Conservation (phyloP, 2,329 filamentous ascomycete genomes). For the Alternaria burnsii region DNA sequence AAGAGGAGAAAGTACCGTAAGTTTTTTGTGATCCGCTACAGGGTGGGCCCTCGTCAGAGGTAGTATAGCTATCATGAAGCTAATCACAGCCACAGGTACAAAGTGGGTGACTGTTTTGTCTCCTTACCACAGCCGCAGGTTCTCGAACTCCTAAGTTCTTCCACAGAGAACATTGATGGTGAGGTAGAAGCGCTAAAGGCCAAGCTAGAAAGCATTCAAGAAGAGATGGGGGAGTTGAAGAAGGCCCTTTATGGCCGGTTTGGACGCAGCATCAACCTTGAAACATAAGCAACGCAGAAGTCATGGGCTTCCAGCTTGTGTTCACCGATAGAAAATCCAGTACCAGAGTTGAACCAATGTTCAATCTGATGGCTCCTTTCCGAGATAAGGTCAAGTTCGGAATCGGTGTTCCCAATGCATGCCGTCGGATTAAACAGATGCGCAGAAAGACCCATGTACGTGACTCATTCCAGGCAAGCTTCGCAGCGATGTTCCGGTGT, state of each 20-base stretch:
- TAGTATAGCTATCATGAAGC: neutral
- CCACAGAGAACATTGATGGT: conserved; percentile 76
- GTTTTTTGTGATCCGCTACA: conserved; percentile 41
- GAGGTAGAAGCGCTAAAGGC: conserved; percentile 81
- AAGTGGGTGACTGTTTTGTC: conserved; percentile 96
- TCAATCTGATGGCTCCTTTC: neutral
- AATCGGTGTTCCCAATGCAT: conserved; percentile 13
- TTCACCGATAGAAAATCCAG: neutral
- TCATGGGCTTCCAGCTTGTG: neutral
- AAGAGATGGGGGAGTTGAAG: conserved; percentile 91
- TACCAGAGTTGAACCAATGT: neutral
- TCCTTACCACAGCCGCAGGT: conserved; percentile 84
- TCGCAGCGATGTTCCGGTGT: neutral
- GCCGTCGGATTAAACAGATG: conserved; percentile 3
- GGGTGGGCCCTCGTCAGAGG: neutral
- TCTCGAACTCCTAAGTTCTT: conserved; percentile 79
- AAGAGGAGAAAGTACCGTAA: conserved; percentile 92
- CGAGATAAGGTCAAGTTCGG: neutral
- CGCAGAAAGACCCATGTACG: neutral
- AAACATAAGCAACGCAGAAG: conserved; percentile 64
- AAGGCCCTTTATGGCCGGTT: conserved; percentile 93
- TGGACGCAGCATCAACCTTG: conserved; percentile 95
- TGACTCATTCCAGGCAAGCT: conserved; percentile 4
- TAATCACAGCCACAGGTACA: conserved; percentile 70
- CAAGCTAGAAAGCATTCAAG: conserved; percentile 75